Base-by-base conservation (phyloP, 2,329 filamentous ascomycete genomes). In the Alternaria solani region DNA sequence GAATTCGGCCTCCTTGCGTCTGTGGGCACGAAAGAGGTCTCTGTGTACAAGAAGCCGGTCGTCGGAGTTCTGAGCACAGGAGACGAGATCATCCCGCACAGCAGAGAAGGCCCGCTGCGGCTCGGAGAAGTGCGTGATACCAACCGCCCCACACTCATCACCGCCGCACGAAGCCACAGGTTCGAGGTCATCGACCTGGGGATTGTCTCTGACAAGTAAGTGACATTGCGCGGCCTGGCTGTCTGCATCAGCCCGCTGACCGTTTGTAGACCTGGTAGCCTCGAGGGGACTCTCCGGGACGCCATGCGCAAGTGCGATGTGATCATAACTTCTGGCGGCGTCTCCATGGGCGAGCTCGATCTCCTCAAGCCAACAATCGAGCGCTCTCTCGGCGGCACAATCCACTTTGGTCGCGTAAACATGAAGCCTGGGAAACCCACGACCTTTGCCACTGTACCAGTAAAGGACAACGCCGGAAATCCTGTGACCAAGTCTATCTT, bases 361-460 rank as follows among this genome's bases (percentile, higher is more conserved):
- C 89, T 99, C 7, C 87, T 99, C 20, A 99, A 99, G 77, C 94
- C 95, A 0, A 98, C 94, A 0, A 92, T 99, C 70, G 95, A 98
- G 81, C 90, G 94, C 42, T 85, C 89, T 1, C 86, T 99, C 1
- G 93, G 93, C 57, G 95, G 95, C 7, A 95, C 90, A 0, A 97
- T 99, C 67, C 95, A 97, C 79, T 99, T 99, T 70, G 95, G 95
- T 25, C 90, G 95, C 3, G 95, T 99, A 3, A 87, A 90, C 55
- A 98, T 99, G 95, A 99, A 99, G 82, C 95, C 95, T 0, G 95
- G 95, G 5, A 99, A 98, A 79, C 95, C 95, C 2, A 97, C 94
- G 0, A 99, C 95, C 0, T 99, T 99, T 77, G 95, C 95, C 2
- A 97, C 93, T 0, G 86, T 98, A 0, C 89, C 92, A 0, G 82